Percentiles rank a stretch among this genome's conserved stretches.
Evolutionary conservation across 192 early-diverging fungal species (phyloP).

Genomic region (Mortierella claussenii): DNA sequence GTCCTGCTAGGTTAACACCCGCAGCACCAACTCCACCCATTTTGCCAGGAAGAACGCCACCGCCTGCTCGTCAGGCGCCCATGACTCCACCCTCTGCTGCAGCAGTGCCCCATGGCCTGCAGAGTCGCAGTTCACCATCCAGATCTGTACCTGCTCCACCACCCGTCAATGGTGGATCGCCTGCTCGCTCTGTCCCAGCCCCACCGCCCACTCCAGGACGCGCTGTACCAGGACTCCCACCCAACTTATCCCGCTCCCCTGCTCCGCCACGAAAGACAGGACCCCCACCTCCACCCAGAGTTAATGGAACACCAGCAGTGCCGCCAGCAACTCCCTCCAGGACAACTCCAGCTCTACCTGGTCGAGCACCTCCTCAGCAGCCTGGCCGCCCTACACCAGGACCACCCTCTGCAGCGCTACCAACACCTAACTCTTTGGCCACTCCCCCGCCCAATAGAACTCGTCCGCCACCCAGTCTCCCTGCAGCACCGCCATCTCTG

Average conservation of each 20-base stretch:
- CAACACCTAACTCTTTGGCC: constrained; percentile 6
- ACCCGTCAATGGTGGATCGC: constrained; percentile 35
- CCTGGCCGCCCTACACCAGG: constrained; percentile 24
- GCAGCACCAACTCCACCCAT: constrained; percentile 32
- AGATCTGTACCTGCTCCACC: constrained; percentile 34
- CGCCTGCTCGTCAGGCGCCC: constrained; percentile 31
- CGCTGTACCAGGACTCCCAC: constrained; percentile 22
- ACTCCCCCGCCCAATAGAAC: constrained; percentile 26
- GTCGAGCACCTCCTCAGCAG: constrained; percentile 27
- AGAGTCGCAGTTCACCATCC: constrained; percentile 30
- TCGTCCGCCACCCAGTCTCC: constrained; percentile 17
- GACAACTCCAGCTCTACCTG: constrained; percentile 34
- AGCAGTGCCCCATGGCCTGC: constrained; percentile 22
- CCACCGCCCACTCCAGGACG: constrained; percentile 40
- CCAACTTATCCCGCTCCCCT: constrained; percentile 21
- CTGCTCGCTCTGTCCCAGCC: constrained; percentile 32
- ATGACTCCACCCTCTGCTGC: constrained; percentile 26
- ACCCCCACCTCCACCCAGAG: constrained; percentile 29
- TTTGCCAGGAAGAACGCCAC: constrained; percentile 33
- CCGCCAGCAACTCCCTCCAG: constrained; percentile 24
- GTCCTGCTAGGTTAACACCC: constrained; percentile 12
- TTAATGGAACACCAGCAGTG: constrained; percentile 34
- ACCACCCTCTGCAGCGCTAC: constrained; percentile 12
- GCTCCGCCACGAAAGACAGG: constrained; percentile 30
- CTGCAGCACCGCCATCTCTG: constrained; percentile 8